Percentiles rank a stretch among this genome's conserved stretches.
Conservation (phyloP, 2,329 filamentous ascomycete genomes). For the Trichoderma polysporum region DNA sequence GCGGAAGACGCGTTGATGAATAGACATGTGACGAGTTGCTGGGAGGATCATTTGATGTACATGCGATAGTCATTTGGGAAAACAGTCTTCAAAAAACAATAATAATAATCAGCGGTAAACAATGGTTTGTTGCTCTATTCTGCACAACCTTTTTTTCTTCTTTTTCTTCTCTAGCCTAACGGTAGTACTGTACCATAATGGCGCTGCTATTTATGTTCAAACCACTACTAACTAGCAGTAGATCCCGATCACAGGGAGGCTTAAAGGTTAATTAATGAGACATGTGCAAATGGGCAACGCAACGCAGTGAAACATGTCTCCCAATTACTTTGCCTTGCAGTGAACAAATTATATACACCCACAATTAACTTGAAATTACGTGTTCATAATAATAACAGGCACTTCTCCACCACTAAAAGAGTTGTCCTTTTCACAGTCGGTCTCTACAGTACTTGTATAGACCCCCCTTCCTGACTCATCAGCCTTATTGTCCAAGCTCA, state of each 20-base stretch:
- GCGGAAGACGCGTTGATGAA: slow-evolving; percentile 12
- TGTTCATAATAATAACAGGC: too few relatives aligned
- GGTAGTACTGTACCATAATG: not conserved
- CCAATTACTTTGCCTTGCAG: not conserved
- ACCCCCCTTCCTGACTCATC: slow-evolving; percentile 4
- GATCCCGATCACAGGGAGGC: not conserved
- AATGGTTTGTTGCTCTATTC: too few relatives aligned
- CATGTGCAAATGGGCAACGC: too few relatives aligned
- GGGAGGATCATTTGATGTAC: not conserved
- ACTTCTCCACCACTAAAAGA: not conserved
- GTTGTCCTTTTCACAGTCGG: not conserved
- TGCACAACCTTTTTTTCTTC: too few relatives aligned
- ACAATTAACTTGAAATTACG: not conserved
- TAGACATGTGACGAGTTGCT: not conserved
- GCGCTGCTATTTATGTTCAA: not conserved
- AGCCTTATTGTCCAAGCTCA: not conserved
- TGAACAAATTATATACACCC: not conserved
- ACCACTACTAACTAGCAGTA: not conserved
- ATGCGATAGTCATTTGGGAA: not conserved
- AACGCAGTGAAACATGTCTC: not conserved
- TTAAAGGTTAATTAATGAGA: not conserved
- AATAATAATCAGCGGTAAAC: too few relatives aligned
- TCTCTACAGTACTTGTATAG: too few relatives aligned
- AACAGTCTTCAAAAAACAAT: not conserved
- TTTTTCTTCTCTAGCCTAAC: too few relatives aligned